Conservation (phyloP, 176 grass and related monocot species). For the Saccharum spontaneum region DNA sequence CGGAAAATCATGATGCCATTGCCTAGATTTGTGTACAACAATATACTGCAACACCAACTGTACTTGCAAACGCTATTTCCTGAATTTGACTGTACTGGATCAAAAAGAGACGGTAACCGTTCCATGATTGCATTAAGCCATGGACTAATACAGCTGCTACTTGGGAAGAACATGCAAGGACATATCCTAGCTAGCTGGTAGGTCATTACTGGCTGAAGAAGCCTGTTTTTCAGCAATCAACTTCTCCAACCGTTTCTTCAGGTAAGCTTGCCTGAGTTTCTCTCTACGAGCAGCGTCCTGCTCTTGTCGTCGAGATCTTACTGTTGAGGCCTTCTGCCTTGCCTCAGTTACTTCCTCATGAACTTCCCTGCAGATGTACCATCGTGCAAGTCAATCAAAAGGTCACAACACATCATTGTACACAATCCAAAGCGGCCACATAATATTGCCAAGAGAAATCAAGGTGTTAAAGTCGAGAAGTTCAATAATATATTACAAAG, state of each 20-base stretch:
- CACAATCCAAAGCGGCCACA: background rate
- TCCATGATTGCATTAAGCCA: background rate
- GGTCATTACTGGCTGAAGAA: slow-evolving; percentile 34
- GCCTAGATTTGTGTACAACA: slow-evolving; percentile 30
- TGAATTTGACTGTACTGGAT: slow-evolving; percentile 1
- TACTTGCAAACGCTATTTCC: slow-evolving; percentile 20
- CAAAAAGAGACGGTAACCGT: background rate
- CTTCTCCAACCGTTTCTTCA: slow-evolving; percentile 91
- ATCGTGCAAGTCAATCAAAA: slow-evolving; percentile 29
- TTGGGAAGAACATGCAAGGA: background rate
- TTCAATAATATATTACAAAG: background rate
- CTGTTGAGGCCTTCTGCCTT: slow-evolving; percentile 69
- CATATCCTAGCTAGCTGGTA: slow-evolving; percentile 35
- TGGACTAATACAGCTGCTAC: background rate
- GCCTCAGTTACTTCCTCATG: slow-evolving; percentile 87
- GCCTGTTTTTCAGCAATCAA: slow-evolving; percentile 68
- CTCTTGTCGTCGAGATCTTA: slow-evolving; percentile 77
- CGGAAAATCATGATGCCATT: background rate
- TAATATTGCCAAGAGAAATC: background rate
- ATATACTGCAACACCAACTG: slow-evolving; percentile 17
- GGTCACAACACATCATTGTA: slow-evolving; percentile 3
- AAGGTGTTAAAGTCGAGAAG: background rate
- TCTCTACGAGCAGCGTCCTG: slow-evolving; percentile 78
- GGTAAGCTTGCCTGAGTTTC: slow-evolving; percentile 89
- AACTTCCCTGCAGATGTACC: slow-evolving; percentile 67